These are phyloP conservation scores for Schizophyllum commune DNA, from an alignment of 1,284 basidiomycete species.

Conservation along the genomic window DNA sequence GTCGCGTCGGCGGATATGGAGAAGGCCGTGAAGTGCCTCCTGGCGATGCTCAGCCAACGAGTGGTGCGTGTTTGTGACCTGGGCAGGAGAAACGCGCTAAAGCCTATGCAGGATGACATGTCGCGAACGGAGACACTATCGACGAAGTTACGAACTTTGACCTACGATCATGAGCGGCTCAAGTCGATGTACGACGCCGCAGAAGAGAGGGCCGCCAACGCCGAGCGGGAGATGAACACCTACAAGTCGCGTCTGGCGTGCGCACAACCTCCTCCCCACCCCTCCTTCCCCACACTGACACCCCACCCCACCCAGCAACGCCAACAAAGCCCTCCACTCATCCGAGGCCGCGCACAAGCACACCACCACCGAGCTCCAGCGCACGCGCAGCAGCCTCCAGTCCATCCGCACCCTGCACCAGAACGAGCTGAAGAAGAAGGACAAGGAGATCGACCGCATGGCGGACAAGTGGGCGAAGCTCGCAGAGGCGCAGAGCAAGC, in stretches of 20 bases:
- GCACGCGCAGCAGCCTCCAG: constrained; percentile 55
- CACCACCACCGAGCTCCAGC: constrained; percentile 59
- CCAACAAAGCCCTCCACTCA: constrained; percentile 45
- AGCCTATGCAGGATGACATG: constrained; percentile 62
- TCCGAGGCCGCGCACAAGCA: constrained; percentile 62
- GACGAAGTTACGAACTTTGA: constrained; percentile 68
- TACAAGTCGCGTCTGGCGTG: constrained; percentile 67
- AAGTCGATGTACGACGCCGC: constrained; percentile 51
- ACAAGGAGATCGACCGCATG: constrained; percentile 75
- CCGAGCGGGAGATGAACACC: constrained; percentile 67
- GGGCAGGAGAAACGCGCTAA: neutral
- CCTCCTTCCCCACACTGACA: neutral
- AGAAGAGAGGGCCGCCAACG: constrained; percentile 51
- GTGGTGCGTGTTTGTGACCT: constrained; percentile 47
- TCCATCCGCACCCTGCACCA: constrained; percentile 58
- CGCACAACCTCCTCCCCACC: constrained; percentile 21
- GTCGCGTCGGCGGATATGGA: constrained; percentile 53
- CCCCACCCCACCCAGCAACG: constrained; percentile 30
- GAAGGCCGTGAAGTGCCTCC: constrained; percentile 65
- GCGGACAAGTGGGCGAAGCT: constrained; percentile 72
- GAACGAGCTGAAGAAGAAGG: constrained; percentile 73
- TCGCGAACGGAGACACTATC: constrained; percentile 69
- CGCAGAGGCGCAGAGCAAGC: constrained; percentile 56
- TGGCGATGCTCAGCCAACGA: constrained; percentile 73
- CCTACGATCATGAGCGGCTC: constrained; percentile 80